Conservation (phyloP, 2,329 filamentous ascomycete genomes). For the Trichoderma sp. region DNA sequence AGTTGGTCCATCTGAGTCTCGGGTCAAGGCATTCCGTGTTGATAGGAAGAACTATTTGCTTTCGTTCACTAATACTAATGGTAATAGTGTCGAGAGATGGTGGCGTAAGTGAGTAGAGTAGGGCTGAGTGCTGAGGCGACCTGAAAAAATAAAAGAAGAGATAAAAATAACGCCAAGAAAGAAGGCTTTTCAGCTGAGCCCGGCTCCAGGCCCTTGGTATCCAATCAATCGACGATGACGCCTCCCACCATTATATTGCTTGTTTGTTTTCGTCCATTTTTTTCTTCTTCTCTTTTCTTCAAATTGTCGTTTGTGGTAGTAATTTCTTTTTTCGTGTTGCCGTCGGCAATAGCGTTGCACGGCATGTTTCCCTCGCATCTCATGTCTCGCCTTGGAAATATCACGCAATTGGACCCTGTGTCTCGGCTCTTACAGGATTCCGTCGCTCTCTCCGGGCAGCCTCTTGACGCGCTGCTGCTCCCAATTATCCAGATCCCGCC, state of each 20-base stretch:
- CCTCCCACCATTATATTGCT: not conserved
- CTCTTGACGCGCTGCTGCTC: slow-evolving; percentile 94
- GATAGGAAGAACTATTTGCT: not conserved
- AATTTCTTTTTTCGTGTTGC: slow-evolving; percentile 1
- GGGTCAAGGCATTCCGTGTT: not conserved
- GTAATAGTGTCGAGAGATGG: not conserved
- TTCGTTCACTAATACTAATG: not conserved
- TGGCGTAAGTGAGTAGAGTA: slow-evolving; percentile 1
- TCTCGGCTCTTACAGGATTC: slow-evolving; percentile 58
- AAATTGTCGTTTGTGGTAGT: not conserved
- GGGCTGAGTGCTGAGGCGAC: slow-evolving; percentile 4
- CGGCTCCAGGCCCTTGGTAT: slow-evolving; percentile 5
- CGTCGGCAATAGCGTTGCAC: not conserved
- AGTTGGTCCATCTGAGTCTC: not conserved
- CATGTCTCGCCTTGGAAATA: not conserved
- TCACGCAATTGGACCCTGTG: not conserved
- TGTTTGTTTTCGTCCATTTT: not conserved
- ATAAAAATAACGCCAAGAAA: not conserved
- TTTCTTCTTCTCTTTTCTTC: not conserved
- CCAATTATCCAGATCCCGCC: slow-evolving; percentile 93
- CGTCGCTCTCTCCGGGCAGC: slow-evolving; percentile 86
- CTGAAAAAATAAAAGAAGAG: not conserved
- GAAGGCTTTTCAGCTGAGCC: slow-evolving; percentile 10
- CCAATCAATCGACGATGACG: slow-evolving; percentile 5
- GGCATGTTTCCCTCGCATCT: not conserved